Base-by-base conservation (phyloP, 2,329 filamentous ascomycete species). In the Botrytis hyacinthi region DNA sequence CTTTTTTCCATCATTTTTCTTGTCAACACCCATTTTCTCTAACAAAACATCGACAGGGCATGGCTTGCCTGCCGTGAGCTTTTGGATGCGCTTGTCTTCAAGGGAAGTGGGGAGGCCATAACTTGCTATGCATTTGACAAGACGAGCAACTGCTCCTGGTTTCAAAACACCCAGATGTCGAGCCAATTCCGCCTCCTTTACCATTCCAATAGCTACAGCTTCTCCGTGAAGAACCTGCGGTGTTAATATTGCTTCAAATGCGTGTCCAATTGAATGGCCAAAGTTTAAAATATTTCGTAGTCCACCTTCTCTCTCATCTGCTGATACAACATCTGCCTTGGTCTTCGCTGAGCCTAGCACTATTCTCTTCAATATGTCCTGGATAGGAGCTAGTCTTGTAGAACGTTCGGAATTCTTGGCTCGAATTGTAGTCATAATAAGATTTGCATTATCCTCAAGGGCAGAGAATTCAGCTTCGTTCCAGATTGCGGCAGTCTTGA, bases 401-500 rank as follows among this genome's bases (percentile, higher is more conserved):
- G 79, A 79, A 75, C 79, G 81, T 68, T 88, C 84, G 40, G 87
- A 85, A 6, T 87, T 84, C 76, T 89, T 88, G 61, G 87, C 85
- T 74, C 90, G 90, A 73, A 97, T 87, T 14, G 93, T 90, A 37
- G 88, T 86, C 79, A 98, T 87, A 70, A 99, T 94, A 8, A 87
- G 84, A 54, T 91, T 85, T 1, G 95, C 94, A 79, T 96, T 93
- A 77, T 92, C 87, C 81, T 99, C 96, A 29, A 99, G 86, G 20
- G 92, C 85, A 61, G 91, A 88, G 81, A 99, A 99, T 80, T 98
- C 95, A 16, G 87, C 84, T 82, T 97, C 94, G 79, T 97, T 90
- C 89, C 95, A 98, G 78, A 99, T 98, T 71, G 96, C 96, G 4
- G 96, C 96, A 5, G 96, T 99, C 88, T 98, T 98, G 82, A 98